A percentile compares a stretch with the other conserved stretches of the same genome.
Conservation (phyloP, 1,139 yeast species). For the Sugiyamaella xylanicola region DNA sequence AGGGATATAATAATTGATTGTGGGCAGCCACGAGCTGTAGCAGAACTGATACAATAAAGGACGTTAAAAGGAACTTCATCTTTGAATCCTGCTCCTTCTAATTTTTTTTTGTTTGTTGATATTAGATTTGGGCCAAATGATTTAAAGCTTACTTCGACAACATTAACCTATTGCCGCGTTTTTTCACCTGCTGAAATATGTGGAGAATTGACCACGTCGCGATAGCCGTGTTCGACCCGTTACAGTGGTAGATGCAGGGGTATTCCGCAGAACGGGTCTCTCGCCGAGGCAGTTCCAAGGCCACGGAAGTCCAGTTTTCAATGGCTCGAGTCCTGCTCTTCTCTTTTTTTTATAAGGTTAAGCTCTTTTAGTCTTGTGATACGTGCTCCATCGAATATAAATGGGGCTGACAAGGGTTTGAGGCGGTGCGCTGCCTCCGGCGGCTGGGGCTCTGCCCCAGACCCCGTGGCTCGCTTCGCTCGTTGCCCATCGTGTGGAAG, state of each 20-base stretch:
- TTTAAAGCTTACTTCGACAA: not conserved
- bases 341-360: too few relatives aligned
- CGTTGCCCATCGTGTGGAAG: too few relatives aligned
- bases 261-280: not conserved
- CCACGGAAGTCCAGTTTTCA: too few relatives aligned
- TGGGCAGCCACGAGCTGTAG: constrained; percentile 53
- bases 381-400: too few relatives aligned
- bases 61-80: constrained; percentile 6
- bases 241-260: not conserved
- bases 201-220: constrained; percentile 18
- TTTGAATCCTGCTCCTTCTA: not conserved
- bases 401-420: too few relatives aligned
- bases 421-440: not conserved
- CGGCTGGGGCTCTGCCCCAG: not conserved
- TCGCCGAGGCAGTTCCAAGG: not conserved
- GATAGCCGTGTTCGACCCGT: constrained; percentile 10
- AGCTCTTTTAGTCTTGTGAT: too few relatives aligned
- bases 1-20: constrained; percentile 79
- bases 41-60: not conserved
- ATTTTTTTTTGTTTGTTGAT: not conserved
- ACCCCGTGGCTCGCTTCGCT: not conserved
- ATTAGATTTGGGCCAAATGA: not conserved
- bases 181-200: not conserved
- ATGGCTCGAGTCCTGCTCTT: too few relatives aligned
- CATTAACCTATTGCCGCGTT: too few relatives aligned